Conservation (phyloP, 1,284 basidiomycete species). For the Hypsizygus ulmarius region DNA sequence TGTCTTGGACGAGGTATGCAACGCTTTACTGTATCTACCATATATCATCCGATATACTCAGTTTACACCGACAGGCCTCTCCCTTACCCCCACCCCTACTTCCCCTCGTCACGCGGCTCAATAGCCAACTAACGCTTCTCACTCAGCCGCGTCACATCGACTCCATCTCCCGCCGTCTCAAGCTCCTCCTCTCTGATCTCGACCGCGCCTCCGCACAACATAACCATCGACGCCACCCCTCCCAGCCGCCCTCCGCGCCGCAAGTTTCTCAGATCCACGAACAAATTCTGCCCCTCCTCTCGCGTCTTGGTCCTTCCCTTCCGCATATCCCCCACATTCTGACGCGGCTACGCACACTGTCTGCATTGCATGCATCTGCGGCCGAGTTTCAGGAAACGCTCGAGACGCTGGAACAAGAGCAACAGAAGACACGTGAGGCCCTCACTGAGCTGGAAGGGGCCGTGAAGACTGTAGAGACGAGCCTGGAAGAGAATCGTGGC, state of each 20-base stretch:
- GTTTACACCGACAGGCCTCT: slow-evolving; percentile 41
- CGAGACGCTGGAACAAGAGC: slow-evolving; percentile 69
- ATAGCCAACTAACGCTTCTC: slow-evolving; percentile 82
- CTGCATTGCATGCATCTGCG: slow-evolving; percentile 80
- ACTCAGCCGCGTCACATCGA: slow-evolving; percentile 97
- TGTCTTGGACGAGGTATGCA: slow-evolving; percentile 75
- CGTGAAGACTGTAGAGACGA: slow-evolving; percentile 69
- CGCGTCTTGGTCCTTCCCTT: slow-evolving; percentile 81
- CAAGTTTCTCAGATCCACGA: slow-evolving; percentile 50
- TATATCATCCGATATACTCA: background rate
- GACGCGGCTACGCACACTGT: slow-evolving; percentile 80
- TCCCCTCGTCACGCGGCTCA: slow-evolving; percentile 78
- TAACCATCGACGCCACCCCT: slow-evolving; percentile 39
- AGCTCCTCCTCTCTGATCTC: slow-evolving; percentile 89
- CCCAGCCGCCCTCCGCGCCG: slow-evolving; percentile 32
- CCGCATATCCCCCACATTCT: slow-evolving; percentile 93
- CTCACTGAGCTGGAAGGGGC: slow-evolving; percentile 70
- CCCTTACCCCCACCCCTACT: slow-evolving; percentile 79
- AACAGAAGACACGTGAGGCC: slow-evolving; percentile 58
- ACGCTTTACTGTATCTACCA: slow-evolving; percentile 5
- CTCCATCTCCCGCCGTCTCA: slow-evolving; percentile 92
- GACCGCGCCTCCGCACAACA: slow-evolving; percentile 70
- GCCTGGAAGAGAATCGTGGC: slow-evolving; percentile 71
- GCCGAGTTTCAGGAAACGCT: slow-evolving; percentile 73
- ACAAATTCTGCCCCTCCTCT: slow-evolving; percentile 72